Conservation (phyloP, 331 rosid genomes). For the Malus hybrid region DNA sequence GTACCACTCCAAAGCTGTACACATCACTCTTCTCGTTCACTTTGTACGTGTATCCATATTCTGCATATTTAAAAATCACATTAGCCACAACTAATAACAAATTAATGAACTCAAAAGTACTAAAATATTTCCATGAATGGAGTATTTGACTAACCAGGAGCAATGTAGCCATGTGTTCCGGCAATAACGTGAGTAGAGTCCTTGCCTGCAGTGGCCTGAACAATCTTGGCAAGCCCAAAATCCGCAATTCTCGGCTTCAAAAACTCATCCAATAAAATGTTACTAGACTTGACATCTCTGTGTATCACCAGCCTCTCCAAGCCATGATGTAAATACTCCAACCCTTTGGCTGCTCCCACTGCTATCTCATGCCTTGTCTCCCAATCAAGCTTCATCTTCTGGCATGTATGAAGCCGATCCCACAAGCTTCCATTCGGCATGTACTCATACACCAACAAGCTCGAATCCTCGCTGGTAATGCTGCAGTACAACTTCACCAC, state of each 20-base stretch:
- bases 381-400: neutral
- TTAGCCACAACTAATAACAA: neutral
- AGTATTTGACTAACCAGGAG: constrained; percentile 53
- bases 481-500: constrained; percentile 92
- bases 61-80: constrained; percentile 27
- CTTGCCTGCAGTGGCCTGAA: constrained; percentile 27
- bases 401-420: constrained; percentile 35
- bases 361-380: no score
- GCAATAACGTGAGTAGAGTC: constrained; percentile 74
- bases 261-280: constrained; percentile 39
- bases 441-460: no score
- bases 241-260: constrained; percentile 91
- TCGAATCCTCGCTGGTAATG: constrained; percentile 81
- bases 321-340: no score
- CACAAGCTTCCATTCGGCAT: no score
- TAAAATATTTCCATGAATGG: neutral
- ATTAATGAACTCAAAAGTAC: neutral
- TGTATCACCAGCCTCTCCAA: no score
- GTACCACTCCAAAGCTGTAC: constrained; percentile 42
- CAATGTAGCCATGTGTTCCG: constrained; percentile 90
- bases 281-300: no score
- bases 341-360: no score
- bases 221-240: constrained; percentile 84
- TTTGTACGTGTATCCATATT: constrained; percentile 69
- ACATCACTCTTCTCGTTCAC: constrained; percentile 93